Conservation (phyloP, 441 rosid species). For the Erysimum cheiri region DNA sequence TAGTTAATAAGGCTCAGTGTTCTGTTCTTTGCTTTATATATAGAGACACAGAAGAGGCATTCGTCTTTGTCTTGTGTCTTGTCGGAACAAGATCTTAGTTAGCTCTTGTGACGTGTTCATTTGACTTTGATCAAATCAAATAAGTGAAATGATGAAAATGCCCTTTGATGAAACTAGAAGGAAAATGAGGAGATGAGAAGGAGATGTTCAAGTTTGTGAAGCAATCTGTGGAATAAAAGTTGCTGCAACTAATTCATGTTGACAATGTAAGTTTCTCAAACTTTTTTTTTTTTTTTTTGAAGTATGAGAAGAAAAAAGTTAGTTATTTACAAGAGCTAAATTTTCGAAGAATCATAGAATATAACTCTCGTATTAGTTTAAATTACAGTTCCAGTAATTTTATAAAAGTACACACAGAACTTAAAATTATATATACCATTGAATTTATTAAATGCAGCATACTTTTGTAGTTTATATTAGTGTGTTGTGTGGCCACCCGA, state of each 20-base stretch:
- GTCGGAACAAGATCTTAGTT: constrained; percentile 46
- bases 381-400: neutral
- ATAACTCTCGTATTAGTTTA: neutral
- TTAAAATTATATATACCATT: neutral
- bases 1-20: constrained; percentile 31
- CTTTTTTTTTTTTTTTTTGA: too few relatives aligned
- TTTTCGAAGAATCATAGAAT: constrained; percentile 1
- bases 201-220: constrained; percentile 46
- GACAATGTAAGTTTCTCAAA: constrained; percentile 36
- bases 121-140: constrained; percentile 39
- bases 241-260: constrained; percentile 49
- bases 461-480: neutral
- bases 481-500: neutral
- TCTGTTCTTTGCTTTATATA: constrained; percentile 37
- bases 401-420: neutral
- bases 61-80: constrained; percentile 35
- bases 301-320: too few relatives aligned
- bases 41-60: constrained; percentile 36
- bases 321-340: constrained; percentile 29
- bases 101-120: constrained; percentile 39
- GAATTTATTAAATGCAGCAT: neutral
- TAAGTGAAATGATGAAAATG: neutral
- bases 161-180: constrained; percentile 32
- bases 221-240: constrained; percentile 45
- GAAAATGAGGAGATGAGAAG: constrained; percentile 3